These are phyloP conservation scores for Ogataea polymorpha DNA, from an alignment of 805 yeast genomes.

Conservation along the genomic window DNA sequence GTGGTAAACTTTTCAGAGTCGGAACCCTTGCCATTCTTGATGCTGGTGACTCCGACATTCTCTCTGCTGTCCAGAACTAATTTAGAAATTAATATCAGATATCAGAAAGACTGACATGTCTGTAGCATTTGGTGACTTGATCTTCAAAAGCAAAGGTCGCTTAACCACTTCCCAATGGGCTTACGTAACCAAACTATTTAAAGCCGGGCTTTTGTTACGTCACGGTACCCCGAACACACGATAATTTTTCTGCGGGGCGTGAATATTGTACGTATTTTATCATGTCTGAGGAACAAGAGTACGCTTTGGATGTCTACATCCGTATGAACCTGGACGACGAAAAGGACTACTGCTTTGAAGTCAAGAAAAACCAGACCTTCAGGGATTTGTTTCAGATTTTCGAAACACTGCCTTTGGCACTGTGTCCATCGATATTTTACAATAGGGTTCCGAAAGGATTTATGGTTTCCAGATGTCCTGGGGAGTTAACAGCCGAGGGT, in stretches of 20 bases:
- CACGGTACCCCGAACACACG: background rate
- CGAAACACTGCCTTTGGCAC: conserved; percentile 61
- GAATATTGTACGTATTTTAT: background rate
- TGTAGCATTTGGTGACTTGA: background rate
- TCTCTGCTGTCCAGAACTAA: conserved; percentile 52
- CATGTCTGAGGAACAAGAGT: conserved; percentile 6
- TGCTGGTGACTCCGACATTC: conserved; percentile 99
- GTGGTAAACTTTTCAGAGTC: conserved; percentile 99
- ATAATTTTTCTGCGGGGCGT: conserved; percentile 7
- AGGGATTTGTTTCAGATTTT: conserved; percentile 60
- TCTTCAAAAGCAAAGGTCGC: too few species aligned
- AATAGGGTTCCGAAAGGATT: conserved; percentile 62
- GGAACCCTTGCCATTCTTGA: conserved; percentile 95
- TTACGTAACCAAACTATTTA: background rate
- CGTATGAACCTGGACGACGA: conserved; percentile 84
- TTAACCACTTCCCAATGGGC: background rate
- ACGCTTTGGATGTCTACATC: conserved; percentile 50
- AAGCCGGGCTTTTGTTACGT: background rate
- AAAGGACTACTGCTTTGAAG: conserved; percentile 85
- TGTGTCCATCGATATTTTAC: conserved; percentile 80
- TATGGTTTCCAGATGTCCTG: conserved; percentile 62
- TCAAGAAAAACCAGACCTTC: conserved; percentile 58
- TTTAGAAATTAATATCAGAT: conserved; percentile 7
- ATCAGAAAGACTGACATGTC: conserved; percentile 6
- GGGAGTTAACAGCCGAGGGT: conserved; percentile 81